Evolutionary conservation across 2,329 filamentous ascomycete genomes (phyloP), one percentile per base, ranked within the genome.

Genomic region (Sporothrix luriei): DNA sequence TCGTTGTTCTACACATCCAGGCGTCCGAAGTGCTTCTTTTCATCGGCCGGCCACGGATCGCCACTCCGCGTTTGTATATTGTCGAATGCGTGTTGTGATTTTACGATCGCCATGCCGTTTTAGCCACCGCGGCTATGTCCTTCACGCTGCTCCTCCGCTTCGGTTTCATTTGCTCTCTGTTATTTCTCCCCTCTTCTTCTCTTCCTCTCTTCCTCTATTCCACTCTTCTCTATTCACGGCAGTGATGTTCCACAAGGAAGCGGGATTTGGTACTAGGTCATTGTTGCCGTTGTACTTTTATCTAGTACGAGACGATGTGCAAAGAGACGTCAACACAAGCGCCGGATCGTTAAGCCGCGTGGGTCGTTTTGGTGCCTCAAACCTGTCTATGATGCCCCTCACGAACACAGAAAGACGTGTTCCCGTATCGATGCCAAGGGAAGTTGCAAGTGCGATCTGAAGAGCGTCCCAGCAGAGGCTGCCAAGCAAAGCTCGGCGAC

Each of bases 81-180:
- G n/a, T 57, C 29, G 49, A 24, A 33, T 33, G 33, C 33, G 33
- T 33, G 33, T 33, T 33, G 33, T 33, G 33, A 33, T 33, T 33
- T 33, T 6, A 33, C 33, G 43, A 48, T 48, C 29, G 9, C 16
- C 38, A 16, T 59, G 29, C 19, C 26, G 19, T 16, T 59, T 43
- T 59, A 59, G 33, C 55, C 55, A 59, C 33, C 55, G 55, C 55
- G 33, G 33, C 55, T 43, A 24, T 59, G 55, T 59, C 55, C 55
- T 59, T 33, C 55, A 43, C 21, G 5, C 1, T 33, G 19, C 24
- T 9, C 38, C 54, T 59, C 29, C 29, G 54, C 54, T 40, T 40
- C 33, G 33, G 21, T 59, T 59, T 59, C 5, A 16, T 48, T 48
- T 48, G 43, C 43, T 2, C 16, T 6, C 43, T 48, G 43, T 14